phyloP scores from a whole-genome alignment of 2,329 filamentous ascomycete species.

The Calcarisporium arbuscula region DNA sequence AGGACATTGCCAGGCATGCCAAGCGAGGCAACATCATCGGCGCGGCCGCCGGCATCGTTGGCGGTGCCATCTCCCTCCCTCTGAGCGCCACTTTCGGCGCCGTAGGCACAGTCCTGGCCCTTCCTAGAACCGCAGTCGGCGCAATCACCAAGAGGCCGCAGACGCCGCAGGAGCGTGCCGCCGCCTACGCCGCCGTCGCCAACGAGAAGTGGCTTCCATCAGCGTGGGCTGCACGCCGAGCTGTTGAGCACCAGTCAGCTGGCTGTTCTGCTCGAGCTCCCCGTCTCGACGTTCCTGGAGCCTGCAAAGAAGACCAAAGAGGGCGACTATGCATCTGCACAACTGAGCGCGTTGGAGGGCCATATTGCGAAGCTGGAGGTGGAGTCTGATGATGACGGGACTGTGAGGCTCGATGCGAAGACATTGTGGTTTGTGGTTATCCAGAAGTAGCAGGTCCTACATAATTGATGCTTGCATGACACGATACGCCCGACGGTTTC shows the following conservation, averaged over 20 bases:
- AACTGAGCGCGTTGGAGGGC: conserved; percentile 18
- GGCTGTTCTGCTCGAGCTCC: conserved; percentile 18
- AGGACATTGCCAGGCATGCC: conserved; percentile 26
- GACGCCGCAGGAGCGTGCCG: conserved; percentile 34
- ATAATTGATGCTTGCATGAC: too few species aligned
- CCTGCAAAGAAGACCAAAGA: conserved; percentile 20
- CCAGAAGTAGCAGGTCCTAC: too few species aligned
- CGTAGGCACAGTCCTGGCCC: conserved; percentile 23
- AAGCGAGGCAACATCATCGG: conserved; percentile 34
- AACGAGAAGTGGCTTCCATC: conserved; percentile 37
- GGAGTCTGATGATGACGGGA: conserved; percentile 5
- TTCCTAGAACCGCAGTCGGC: conserved; percentile 27
- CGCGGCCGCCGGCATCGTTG: conserved; percentile 28
- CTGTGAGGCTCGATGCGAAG: conserved; percentile 17
- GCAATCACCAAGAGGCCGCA: conserved; percentile 31
- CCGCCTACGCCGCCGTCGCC: conserved; percentile 33
- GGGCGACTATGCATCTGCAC: conserved; percentile 10
- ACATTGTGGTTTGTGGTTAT: conserved; percentile 31
- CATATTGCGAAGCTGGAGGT: conserved; percentile 24
- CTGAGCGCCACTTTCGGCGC: conserved; percentile 29
- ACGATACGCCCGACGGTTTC: too few species aligned
- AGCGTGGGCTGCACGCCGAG: conserved; percentile 29
- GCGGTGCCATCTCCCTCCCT: conserved; percentile 32
- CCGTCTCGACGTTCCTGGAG: conserved; percentile 34
- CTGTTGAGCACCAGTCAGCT: conserved; percentile 28